Evolutionary conservation across 2,329 filamentous ascomycete species (phyloP).

Genomic region (Raffaelea arxii): DNA sequence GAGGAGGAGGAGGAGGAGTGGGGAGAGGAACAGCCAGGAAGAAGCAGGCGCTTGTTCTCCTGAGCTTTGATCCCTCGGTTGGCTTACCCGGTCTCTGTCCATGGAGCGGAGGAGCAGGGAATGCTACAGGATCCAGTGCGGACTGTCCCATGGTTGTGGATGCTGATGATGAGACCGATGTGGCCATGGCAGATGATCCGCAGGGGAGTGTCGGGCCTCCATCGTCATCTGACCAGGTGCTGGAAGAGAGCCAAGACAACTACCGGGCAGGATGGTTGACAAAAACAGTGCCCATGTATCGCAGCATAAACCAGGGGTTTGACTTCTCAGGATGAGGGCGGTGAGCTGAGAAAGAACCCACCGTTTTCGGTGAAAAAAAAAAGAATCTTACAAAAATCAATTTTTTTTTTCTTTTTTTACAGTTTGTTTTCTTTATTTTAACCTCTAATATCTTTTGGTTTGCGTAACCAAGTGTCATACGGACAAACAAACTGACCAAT

Average conservation of each 20-base stretch:
- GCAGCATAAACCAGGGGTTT: no score
- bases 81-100: not conserved
- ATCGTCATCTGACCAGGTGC: no score
- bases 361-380: no score
- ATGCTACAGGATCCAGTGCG: not conserved
- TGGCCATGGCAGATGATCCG: no score
- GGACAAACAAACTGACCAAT: no score
- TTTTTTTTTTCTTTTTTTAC: not conserved
- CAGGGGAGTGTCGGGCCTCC: no score
- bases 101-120: not conserved
- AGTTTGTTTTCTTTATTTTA: not conserved
- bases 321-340: no score
- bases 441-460: not conserved
- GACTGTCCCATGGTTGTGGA: no score
- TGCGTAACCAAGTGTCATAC: no score
- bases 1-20: not conserved
- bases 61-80: not conserved
- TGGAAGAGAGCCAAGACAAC: not conserved
- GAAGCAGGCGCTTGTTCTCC: slow-evolving; percentile 6
- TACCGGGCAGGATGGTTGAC: slow-evolving; percentile 4
- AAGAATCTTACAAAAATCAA: no score
- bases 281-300: slow-evolving; percentile 11
- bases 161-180: no score
- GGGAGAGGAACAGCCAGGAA: slow-evolving; percentile 3
- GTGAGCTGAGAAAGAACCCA: no score